A percentile compares a stretch with the other conserved stretches of the same genome.
Evolutionary conservation across 2,329 filamentous ascomycete genomes (phyloP).

Genomic region (Paraphaeosphaeria minitans): DNA sequence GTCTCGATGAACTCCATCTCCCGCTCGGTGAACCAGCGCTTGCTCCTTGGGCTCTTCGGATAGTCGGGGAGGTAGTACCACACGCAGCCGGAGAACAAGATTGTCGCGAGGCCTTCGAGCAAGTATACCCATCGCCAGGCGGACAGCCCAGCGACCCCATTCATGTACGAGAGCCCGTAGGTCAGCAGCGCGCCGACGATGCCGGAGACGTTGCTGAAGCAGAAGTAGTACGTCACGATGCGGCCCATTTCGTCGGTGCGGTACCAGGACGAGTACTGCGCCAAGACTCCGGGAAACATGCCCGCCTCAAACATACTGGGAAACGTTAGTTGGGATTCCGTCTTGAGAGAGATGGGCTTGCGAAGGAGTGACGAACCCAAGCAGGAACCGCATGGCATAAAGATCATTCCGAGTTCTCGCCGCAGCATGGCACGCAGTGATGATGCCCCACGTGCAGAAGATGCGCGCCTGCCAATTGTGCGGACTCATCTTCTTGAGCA

Average conservation of each 20-base stretch:
- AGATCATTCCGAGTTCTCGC: constrained; percentile 30
- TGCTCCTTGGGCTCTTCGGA: constrained; percentile 48
- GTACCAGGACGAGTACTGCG: constrained; percentile 45
- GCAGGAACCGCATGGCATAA: constrained; percentile 31
- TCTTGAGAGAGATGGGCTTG: background rate
- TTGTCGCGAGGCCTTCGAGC: constrained; percentile 51
- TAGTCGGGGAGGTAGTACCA: constrained; percentile 53
- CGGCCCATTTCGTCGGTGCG: constrained; percentile 47
- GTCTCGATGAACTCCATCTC: constrained; percentile 51
- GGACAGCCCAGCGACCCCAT: constrained; percentile 23
- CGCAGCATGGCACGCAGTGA: constrained; percentile 37
- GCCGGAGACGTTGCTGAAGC: constrained; percentile 39
- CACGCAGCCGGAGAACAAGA: constrained; percentile 48
- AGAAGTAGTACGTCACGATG: constrained; percentile 44
- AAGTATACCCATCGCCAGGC: constrained; percentile 49
- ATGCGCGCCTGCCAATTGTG: constrained; percentile 45
- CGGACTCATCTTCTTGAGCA: constrained; percentile 45
- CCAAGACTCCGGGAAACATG: constrained; percentile 37
- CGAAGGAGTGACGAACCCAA: constrained; percentile 17
- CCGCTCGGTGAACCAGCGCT: constrained; percentile 45
- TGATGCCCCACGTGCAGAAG: constrained; percentile 32
- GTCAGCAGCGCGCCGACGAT: constrained; percentile 39
- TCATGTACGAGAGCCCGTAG: constrained; percentile 28
- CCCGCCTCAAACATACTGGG: constrained; percentile 32
- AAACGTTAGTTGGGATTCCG: constrained; percentile 36